Base-by-base conservation (phyloP, 306 rosid genomes). In the Quercus engelmannii region DNA sequence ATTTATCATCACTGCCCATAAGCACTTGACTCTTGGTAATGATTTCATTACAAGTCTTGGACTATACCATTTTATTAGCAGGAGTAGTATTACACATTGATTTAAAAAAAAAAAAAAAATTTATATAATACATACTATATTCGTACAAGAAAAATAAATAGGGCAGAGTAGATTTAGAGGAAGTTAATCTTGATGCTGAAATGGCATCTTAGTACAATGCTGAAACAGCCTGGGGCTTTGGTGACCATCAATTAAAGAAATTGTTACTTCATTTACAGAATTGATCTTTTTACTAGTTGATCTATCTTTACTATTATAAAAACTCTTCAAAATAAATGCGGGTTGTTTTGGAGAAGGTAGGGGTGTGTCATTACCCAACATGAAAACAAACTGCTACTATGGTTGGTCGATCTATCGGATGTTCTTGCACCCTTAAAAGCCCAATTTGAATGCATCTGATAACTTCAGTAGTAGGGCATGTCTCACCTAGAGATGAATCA, bases 311-410 rank as follows among this genome's bases (percentile, higher is more conserved):
- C 73, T 46, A 5, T 23, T 33, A 19, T 17, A 11, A n/a, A 52
- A 38, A 51, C 56, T 83, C 76, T 84, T 91, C 67, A 88, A 78
- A 59, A 89, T 78, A 77, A 91, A 91, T 12, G 90, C 95, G 19
- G 92, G 97, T 7, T 85, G 79, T 76, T 81, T 88, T 65, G 97
- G 97, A 52, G 69, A 17, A 63, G 95, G 86, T 81, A 90, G 88
- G 68, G 64, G 21, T 18, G 84, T 77, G 33, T 85, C 90, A 75
- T 69, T 90, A 0, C 81, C 82, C 81, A 93, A 69, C 93, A 93
- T 81, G 31, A 82, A 87, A 55, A 91, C 86, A 58, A 91, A 91
- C 89, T 0, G 74, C 21, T 17, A 86, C 73, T 92, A 90, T 93
- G 67, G 87, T 86, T 3, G 97, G 95, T 6, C 92, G 82, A 23